These are phyloP conservation scores for Thelonectria rubi DNA, from an alignment of 2,329 filamentous ascomycete genomes.

Conservation along the genomic window DNA sequence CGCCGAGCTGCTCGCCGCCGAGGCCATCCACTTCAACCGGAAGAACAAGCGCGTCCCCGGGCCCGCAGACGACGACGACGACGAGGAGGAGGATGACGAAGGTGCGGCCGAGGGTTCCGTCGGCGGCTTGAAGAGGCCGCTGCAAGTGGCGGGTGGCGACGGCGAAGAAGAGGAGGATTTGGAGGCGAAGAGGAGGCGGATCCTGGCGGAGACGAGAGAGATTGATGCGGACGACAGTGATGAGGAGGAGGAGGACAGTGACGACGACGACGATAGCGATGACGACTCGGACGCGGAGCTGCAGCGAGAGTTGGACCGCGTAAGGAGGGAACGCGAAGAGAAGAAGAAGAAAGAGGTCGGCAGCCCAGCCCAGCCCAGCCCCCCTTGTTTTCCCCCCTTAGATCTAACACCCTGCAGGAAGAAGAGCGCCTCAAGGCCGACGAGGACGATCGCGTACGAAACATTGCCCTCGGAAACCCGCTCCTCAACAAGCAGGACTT, in stretches of 20 bases:
- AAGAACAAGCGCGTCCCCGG: conserved; percentile 70
- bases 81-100: conserved; percentile 44
- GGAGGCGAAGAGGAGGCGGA: conserved; percentile 83
- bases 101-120: conserved; percentile 48
- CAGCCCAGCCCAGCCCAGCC: background rate
- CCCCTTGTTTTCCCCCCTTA: background rate
- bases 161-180: conserved; percentile 76
- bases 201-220: conserved; percentile 87
- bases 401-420: conserved; percentile 61
- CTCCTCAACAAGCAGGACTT: conserved; percentile 89
- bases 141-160: conserved; percentile 33
- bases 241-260: conserved; percentile 65
- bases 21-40: conserved; percentile 88
- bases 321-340: conserved; percentile 75
- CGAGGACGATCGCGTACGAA: conserved; percentile 82
- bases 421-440: conserved; percentile 82
- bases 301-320: conserved; percentile 92
- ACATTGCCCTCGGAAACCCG: conserved; percentile 93
- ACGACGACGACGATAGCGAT: conserved; percentile 59
- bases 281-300: conserved; percentile 76
- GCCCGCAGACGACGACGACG: conserved; percentile 58
- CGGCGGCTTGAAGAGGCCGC: conserved; percentile 68
- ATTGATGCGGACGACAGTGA: conserved; percentile 79
- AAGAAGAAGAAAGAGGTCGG: conserved; percentile 52
- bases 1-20: conserved; percentile 87